Conservation (phyloP, 805 yeast genomes). For the Yarrowia porcina region DNA sequence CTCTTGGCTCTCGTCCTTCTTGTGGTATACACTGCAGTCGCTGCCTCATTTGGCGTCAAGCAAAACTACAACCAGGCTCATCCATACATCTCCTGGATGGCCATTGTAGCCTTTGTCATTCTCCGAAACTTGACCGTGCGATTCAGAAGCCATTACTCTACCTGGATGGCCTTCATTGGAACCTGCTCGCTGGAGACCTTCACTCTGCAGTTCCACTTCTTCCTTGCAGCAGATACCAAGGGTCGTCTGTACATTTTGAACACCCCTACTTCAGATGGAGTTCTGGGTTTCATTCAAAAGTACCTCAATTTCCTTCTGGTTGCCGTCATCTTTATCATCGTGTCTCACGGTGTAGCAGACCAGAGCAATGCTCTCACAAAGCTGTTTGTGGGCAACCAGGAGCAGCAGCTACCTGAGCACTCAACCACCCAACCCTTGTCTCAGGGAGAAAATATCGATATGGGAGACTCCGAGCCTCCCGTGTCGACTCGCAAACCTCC, state of each 20-base stretch:
- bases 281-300: neutral
- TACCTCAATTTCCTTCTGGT: neutral
- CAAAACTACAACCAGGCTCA: conserved; percentile 11
- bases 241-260: conserved; percentile 27
- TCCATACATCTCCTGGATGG: neutral
- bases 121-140: conserved; percentile 7
- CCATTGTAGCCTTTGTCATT: conserved; percentile 3
- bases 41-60: neutral
- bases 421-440: neutral
- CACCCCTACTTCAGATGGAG: conserved; percentile 7
- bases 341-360: conserved; percentile 10
- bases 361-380: neutral
- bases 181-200: conserved; percentile 33
- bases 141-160: conserved; percentile 30
- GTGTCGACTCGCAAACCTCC: neutral
- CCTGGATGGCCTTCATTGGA: conserved; percentile 32
- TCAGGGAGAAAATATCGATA: neutral
- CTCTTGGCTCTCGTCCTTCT: neutral
- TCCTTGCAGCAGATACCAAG: conserved; percentile 34
- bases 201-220: conserved; percentile 33
- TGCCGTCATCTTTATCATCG: neutral
- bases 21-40: neutral
- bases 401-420: conserved; percentile 14
- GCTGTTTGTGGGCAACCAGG: conserved; percentile 1
- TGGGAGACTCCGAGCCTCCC: conserved; percentile 2